Evolutionary conservation across 106 monocot genomes (phyloP), one percentile per base, ranked within the genome.

Genomic region (Amphibolis antarctica): DNA sequence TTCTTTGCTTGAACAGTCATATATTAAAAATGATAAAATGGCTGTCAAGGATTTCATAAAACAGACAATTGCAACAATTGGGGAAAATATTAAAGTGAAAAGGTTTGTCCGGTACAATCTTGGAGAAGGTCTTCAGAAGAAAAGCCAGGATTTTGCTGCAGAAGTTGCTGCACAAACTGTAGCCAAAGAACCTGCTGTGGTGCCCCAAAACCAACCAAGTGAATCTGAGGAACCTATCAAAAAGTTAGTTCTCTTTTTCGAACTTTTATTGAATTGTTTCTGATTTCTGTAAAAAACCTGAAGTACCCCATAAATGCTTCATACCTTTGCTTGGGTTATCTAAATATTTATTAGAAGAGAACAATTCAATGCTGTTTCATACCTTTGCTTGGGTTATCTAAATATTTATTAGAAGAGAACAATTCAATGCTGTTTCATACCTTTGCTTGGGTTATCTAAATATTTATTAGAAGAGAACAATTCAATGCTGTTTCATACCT

Each of bases 111-210:
- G 94, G 1, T 89, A 71, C 68, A 94, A 94, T 73, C 86, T 94
- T 31, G 94, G 94, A 21, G 94, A 94, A 68, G 94, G 94, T 14
- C 77, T 94, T 71, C 83, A 86, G 67, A 94, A 84, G 82, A 94
- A 82, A 64, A 84, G 75, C 71, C 89, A 84, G 73, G 79, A 94
- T 62, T 94, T 94, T 64, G 94, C 94, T 61, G 80, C 94, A 42
- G 94, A 96, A 70, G 94, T 89, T 42, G 94, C 89, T 49, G 94
- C 89, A 10, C 94, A 96, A 73, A 89, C 94, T 47, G 73, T 77
- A 0, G 83, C 71, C 49, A 96, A 84, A 63, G 59, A 71, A 59
- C 48, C 79, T 21, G 62, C 76, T 61, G 24, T 74, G 42, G 42
- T 42, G 42, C 70, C 73, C 13, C 68, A 78, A 44, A 74, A 77